These are phyloP conservation scores for Trypanosoma theileri DNA, from an alignment of 208 protist species.

Conservation along the genomic window DNA sequence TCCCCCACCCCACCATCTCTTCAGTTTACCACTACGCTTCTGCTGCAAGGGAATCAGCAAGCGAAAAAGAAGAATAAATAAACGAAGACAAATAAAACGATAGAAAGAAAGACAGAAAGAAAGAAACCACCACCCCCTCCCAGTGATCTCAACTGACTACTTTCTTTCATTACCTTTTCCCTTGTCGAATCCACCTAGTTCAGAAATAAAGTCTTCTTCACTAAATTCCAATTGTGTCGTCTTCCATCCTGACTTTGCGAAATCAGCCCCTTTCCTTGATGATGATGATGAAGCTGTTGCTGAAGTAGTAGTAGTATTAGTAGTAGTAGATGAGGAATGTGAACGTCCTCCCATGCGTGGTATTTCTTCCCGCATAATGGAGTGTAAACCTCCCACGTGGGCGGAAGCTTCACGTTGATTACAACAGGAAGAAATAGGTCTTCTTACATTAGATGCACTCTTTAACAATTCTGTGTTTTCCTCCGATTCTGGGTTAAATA, in stretches of 20 bases:
- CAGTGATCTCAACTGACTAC: neutral
- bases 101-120: slow-evolving; percentile 11
- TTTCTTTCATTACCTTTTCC: slow-evolving; percentile 10
- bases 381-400: slow-evolving; percentile 50
- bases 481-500: slow-evolving; percentile 65
- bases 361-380: slow-evolving; percentile 57
- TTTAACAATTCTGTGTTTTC: slow-evolving; percentile 59
- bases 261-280: slow-evolving; percentile 43
- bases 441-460: neutral
- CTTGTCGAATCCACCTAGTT: neutral
- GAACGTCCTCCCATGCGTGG: slow-evolving; percentile 8
- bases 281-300: neutral
- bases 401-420: slow-evolving; percentile 7
- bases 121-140: neutral
- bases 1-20: too few relatives aligned
- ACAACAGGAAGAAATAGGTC: slow-evolving; percentile 3
- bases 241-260: slow-evolving; percentile 72
- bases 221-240: slow-evolving; percentile 43
- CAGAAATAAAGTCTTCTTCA: slow-evolving; percentile 68
- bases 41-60: neutral
- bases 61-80: slow-evolving; percentile 7
- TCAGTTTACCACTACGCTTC: too few relatives aligned
- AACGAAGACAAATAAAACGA: slow-evolving; percentile 9
- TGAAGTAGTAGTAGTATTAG: slow-evolving; percentile 1
- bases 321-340: slow-evolving; percentile 9